Evolutionary conservation across 306 rosid genomes (phyloP), one percentile per base, ranked within the genome.

Genomic region (Prosopis cineraria): DNA sequence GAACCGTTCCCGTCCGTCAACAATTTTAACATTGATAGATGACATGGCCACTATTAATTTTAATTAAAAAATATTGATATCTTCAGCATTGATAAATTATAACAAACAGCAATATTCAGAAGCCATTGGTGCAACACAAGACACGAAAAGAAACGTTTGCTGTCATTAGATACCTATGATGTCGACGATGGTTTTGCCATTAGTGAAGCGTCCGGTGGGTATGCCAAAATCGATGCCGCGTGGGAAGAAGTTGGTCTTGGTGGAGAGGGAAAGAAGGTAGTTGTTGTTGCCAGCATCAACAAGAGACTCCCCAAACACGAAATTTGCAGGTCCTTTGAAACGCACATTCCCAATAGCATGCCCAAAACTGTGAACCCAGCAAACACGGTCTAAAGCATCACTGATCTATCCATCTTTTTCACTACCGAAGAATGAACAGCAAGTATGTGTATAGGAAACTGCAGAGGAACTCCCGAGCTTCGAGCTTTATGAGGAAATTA

Each of bases 291-390:
- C 97, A 0, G 13, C 88, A 62, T 91, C 97, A 65, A 91, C 88
- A 75, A 93, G 84, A 33, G 91, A 89, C 74, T 93, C 97, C 22
- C 97, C 91, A 29, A 91, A 93, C 52, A 91, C 91, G 81, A 93
- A 91, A 81, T 17, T 82, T 72, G 94, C 88, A 7, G 93, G 86
- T n/a, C n/a, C n/a, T 72, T 39, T 33, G 90, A 86, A 41, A 68
- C 80, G 74, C 87, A 86, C 43, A 48, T 75, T 25, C 78, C 62
- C 66, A 78, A 74, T 70, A 78, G 71, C 19, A 81, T 36, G 53
- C 72, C 12, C 50, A 81, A 74, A 12, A 65, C 53, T 11, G 75
- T 19, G 48, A 79, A 78, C 36, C 48, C 36, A 43, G 11, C 68
- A 48, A 84, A 20, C 48, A 65, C 36, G 76, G 82, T 56, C 70